These are phyloP conservation scores for Ustanciosporium gigantosporum DNA, from an alignment of 1,284 basidiomycete genomes.

Conservation along the genomic window DNA sequence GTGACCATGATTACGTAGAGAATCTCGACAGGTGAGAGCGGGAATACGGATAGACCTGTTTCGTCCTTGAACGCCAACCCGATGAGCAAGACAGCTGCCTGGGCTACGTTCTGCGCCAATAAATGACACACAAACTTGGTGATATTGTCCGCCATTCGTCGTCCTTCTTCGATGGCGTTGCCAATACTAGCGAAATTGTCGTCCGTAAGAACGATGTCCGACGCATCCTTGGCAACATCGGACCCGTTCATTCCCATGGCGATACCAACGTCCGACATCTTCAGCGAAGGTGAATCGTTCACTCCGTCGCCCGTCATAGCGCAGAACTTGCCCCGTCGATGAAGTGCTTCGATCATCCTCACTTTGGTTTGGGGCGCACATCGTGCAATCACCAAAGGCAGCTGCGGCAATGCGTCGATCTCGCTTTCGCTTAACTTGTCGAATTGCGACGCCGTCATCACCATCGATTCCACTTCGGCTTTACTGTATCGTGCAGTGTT, in stretches of 20 bases:
- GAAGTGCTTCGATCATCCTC: constrained; percentile 68
- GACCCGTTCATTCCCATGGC: constrained; percentile 58
- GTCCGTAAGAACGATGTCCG: constrained; percentile 71
- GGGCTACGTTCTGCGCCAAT: constrained; percentile 57
- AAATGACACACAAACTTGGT: constrained; percentile 62
- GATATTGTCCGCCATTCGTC: constrained; percentile 64
- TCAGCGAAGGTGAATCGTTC: constrained; percentile 60
- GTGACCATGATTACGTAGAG: constrained; percentile 64
- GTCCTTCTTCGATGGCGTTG: constrained; percentile 71
- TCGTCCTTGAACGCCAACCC: constrained; percentile 72
- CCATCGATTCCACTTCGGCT: constrained; percentile 39
- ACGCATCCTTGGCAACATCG: constrained; percentile 63
- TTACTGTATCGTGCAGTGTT: constrained; percentile 45
- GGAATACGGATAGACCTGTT: constrained; percentile 68
- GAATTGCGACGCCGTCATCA: constrained; percentile 69
- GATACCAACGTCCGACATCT: constrained; percentile 59
- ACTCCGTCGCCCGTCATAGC: constrained; percentile 61
- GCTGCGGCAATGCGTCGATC: constrained; percentile 66
- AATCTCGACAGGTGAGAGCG: constrained; percentile 71
- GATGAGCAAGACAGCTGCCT: constrained; percentile 64
- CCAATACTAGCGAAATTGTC: constrained; percentile 76
- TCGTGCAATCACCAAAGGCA: constrained; percentile 69
- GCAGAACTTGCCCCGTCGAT: constrained; percentile 61
- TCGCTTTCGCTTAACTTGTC: constrained; percentile 69
- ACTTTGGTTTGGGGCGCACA: constrained; percentile 66